These are phyloP conservation scores for Fusarium nanum DNA, from an alignment of 2,329 filamentous ascomycete genomes.

Conservation along the genomic window DNA sequence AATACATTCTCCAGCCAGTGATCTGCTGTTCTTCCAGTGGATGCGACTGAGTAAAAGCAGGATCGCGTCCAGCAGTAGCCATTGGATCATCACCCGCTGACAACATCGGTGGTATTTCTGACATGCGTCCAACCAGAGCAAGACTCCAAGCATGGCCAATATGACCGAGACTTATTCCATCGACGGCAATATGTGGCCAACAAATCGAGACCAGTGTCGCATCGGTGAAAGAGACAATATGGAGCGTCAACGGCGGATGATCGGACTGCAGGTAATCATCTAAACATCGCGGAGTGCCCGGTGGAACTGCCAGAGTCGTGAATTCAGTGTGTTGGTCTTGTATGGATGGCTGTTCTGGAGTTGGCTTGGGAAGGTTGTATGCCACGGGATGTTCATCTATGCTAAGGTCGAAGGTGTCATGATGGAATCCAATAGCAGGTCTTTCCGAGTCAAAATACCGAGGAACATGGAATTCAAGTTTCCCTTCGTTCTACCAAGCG, in stretches of 20 bases:
- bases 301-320: background rate
- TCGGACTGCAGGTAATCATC: constrained; percentile 17
- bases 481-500: constrained; percentile 7
- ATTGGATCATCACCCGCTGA: constrained; percentile 12
- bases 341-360: background rate
- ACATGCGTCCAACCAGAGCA: background rate
- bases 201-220: constrained; percentile 25
- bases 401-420: constrained; percentile 49
- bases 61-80: constrained; percentile 6
- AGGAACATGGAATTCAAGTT: constrained; percentile 52
- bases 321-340: background rate
- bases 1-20: background rate
- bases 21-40: background rate
- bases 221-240: constrained; percentile 19
- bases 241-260: constrained; percentile 14
- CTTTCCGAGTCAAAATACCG: no score
- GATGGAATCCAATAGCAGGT: constrained; percentile 56
- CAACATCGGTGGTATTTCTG: background rate
- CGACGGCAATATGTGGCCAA: constrained; percentile 16
- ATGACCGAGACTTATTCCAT: constrained; percentile 9
- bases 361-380: no score
- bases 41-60: background rate
- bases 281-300: background rate
- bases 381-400: constrained; percentile 57
- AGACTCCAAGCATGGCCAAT: constrained; percentile 20